These are phyloP conservation scores for Blastocystis sp. DNA, from an alignment of 352 stramenopile genomes.

Conservation along the genomic window DNA sequence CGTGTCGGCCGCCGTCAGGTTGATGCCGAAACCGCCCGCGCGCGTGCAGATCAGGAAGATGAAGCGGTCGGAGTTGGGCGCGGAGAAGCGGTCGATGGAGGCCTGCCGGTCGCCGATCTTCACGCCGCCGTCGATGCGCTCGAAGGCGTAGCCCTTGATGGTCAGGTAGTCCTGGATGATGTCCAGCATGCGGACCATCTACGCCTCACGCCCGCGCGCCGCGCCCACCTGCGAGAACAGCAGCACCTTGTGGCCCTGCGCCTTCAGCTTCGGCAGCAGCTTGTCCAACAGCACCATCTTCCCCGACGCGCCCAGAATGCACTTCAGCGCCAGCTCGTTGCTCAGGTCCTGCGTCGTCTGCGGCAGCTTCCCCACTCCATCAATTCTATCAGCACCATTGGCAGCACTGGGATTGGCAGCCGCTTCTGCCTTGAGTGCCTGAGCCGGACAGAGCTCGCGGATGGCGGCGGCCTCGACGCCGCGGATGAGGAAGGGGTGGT, in stretches of 20 bases:
- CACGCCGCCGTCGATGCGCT: constrained; percentile 96
- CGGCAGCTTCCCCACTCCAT: background rate
- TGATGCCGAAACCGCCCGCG: constrained; percentile 95
- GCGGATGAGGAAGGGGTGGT: constrained; percentile 97
- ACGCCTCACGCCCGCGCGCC: too few species aligned
- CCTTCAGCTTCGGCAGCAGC: constrained; percentile 89
- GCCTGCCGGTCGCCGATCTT: constrained; percentile 90
- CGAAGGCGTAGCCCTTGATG: constrained; percentile 85
- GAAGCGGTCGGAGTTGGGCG: constrained; percentile 77
- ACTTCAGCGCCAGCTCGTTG: constrained; percentile 26
- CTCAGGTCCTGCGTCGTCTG: background rate
- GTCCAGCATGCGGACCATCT: constrained; percentile 88
- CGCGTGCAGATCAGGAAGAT: constrained; percentile 95
- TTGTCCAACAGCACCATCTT: constrained; percentile 99
- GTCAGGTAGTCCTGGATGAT: constrained; percentile 96
- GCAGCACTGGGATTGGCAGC: too few species aligned
- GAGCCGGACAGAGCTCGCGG: too few species aligned
- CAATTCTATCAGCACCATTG: too few species aligned
- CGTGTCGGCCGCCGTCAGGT: constrained; percentile 72
- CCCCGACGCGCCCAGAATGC: constrained; percentile 88
- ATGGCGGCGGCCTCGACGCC: constrained; percentile 78
- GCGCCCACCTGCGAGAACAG: constrained; percentile 99
- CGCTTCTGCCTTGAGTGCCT: too few species aligned
- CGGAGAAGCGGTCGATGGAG: constrained; percentile 85
- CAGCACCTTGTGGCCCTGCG: constrained; percentile 90